Evolutionary conservation across 192 early-diverging fungal species (phyloP), one percentile per base, ranked within the genome.

Genomic region (Funneliformis mosseae): DNA sequence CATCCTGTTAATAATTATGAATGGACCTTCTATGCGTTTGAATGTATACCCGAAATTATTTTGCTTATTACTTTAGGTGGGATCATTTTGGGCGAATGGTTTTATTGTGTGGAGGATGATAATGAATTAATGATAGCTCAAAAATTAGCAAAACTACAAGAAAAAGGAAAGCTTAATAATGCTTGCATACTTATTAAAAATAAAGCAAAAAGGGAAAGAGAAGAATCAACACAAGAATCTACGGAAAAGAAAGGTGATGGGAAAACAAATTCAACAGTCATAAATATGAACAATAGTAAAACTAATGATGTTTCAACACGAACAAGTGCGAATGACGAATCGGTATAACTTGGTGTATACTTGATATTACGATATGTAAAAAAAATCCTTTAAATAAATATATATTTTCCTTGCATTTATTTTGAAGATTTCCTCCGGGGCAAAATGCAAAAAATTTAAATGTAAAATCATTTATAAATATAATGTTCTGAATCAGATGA

Each of bases 51-150:
- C 11, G 76, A 77, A 27, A 16, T 66, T 21, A 21, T 46, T 5
- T 64, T 77, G 11, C 63, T 77, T 8, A 41, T 77, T 25, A 43
- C 64, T 77, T 77, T 77, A 33, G 76, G 76, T 45, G 55, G 18
- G 10, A 9, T 64, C 8, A 77, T 61, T 42, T 43, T 77, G 16
- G 28, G 50, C 4, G 74, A 75, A n/a, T 75, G 74, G 74, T 75
- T 82, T 66, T 84, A 82, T 18, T 41, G 71, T 87, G 89, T 91
- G 6, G 85, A 83, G 4, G 50, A 55, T 55, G 50, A 55, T 55
- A 55, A 55, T 55, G 21, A 55, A 18, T 55, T 55, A 55, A 55
- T 1, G 16, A 55, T 21, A 5, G 50, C 50, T 55, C 50, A 21
- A 21, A 16, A 55, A 55, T 55, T 55, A n/a, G 50, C 50, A 0